Evolutionary conservation across 2,329 filamentous ascomycete genomes (phyloP).

Genomic region (Fusarium protoensiforme): DNA sequence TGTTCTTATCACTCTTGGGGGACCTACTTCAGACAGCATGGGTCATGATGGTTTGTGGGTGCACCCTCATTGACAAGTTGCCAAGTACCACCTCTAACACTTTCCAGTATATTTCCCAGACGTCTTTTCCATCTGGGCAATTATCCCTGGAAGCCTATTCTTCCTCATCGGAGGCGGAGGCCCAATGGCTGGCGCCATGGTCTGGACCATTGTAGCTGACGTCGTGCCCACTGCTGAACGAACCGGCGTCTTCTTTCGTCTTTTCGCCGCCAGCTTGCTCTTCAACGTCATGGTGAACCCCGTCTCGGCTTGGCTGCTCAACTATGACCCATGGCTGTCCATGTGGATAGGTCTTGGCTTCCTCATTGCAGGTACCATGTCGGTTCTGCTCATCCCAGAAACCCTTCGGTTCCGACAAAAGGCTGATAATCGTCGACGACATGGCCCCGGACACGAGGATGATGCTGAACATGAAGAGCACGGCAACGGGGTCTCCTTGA

Average conservation of each 20-base stretch:
- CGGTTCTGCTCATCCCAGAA: conserved; percentile 54
- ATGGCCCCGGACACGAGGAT: conserved; percentile 10
- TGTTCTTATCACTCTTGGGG: conserved; percentile 51
- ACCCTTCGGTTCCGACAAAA: conserved; percentile 51
- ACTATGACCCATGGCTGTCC: conserved; percentile 53
- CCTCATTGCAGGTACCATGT: conserved; percentile 42
- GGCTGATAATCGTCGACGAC: conserved; percentile 38
- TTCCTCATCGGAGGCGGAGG: conserved; percentile 56
- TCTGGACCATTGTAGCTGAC: conserved; percentile 59
- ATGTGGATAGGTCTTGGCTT: conserved; percentile 49
- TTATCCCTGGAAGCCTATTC: conserved; percentile 48
- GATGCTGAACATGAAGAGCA: background rate
- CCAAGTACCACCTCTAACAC: conserved; percentile 23
- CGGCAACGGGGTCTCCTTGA: background rate
- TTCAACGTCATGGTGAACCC: conserved; percentile 54
- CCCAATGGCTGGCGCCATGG: conserved; percentile 54
- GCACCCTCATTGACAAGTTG: fast-evolving
- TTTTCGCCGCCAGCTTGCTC: conserved; percentile 50
- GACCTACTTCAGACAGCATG: conserved; percentile 42
- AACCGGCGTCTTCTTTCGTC: conserved; percentile 55
- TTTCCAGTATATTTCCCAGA: conserved; percentile 50
- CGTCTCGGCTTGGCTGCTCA: conserved; percentile 54
- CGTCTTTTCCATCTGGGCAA: conserved; percentile 54
- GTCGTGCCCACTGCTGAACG: conserved; percentile 51
- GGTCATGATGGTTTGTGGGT: conserved; percentile 48